Evolutionary conservation across 2,329 filamentous ascomycete species (phyloP), one percentile per base, ranked within the genome.

Genomic region (Xylariaceae sp.): DNA sequence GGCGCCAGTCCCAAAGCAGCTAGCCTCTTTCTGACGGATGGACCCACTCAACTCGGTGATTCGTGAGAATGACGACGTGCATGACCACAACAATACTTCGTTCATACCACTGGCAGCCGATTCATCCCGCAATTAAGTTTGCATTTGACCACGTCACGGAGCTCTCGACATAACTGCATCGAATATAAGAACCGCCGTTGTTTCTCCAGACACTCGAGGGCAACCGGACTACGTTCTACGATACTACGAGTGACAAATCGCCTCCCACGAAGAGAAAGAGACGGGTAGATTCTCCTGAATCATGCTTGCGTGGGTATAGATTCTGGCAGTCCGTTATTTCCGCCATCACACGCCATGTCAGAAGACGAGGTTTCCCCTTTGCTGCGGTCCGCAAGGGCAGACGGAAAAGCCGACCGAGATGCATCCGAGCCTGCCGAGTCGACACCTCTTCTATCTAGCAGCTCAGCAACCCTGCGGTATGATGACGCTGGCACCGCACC

Each of bases 401-500:
- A 62, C 42, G 68, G 64, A 46, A 44, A 44, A 26, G 43, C 41
- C 5, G 67, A 58, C 18, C 59, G 30, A 48, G 67, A 60, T 55
- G 50, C 36, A 16, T 47, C 65, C 16, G 61, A 61, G 1, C 59
- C 68, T 3, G 48, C 54, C 39, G 80, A 83, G 61, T 72, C 75
- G n/a, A 77, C 79, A n/a, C 79, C 80, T 16, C 72, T 83, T 13
- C 72, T 83, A 1, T 69, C 71, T 5, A 67, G 68, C 54, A 66
- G 70, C 18, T 65, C 69, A 45, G 63, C 65, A 22, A 69, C 68
- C 13, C 67, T 69, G 15, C 69, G 68, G 47, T 74, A 76, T 61
- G 71, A 75, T 57, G 72, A 70, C 47, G 67, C 72, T 15, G 62
- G 66, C 22, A 64, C 68, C 49, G 68, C 46, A 13, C 26, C 59